These are phyloP conservation scores for Ligustrum vulgare DNA, from an alignment of 257 asterid species.

Conservation along the genomic window DNA sequence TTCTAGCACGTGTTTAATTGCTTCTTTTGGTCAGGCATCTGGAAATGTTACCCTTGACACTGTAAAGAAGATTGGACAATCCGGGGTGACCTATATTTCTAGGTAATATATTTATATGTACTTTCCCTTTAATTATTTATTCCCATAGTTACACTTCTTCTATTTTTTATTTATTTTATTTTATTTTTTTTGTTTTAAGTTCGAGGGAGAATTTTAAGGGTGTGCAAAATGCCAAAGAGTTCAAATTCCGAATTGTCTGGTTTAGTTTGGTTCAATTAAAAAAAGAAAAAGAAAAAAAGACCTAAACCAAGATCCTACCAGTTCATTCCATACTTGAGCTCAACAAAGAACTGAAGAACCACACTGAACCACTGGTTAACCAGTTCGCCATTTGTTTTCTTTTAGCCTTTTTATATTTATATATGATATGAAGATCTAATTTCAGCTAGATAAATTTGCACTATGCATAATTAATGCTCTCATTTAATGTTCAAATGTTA, in stretches of 20 bases:
- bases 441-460: no score
- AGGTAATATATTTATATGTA: conserved; percentile 43
- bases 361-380: not conserved
- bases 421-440: not conserved
- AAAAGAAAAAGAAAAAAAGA: no score
- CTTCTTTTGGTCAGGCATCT: conserved; percentile 68
- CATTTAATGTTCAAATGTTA: not conserved
- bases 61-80: conserved; percentile 80
- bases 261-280: no score
- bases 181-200: not conserved
- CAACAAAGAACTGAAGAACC: not conserved
- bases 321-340: not conserved
- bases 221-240: no score
- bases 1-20: conserved; percentile 14
- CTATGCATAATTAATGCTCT: not conserved
- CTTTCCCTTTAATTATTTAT: not conserved
- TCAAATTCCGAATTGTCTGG: no score
- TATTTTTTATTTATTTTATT: no score
- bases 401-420: not conserved
- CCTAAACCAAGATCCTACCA: not conserved
- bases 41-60: conserved; percentile 96
- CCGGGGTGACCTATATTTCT: conserved; percentile 89
- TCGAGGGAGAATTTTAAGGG: no score
- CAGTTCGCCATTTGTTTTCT: not conserved
- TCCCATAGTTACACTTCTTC: not conserved